phyloP scores from a whole-genome alignment of 345 rosid genomes.

The Rhodamnia rubescens region DNA sequence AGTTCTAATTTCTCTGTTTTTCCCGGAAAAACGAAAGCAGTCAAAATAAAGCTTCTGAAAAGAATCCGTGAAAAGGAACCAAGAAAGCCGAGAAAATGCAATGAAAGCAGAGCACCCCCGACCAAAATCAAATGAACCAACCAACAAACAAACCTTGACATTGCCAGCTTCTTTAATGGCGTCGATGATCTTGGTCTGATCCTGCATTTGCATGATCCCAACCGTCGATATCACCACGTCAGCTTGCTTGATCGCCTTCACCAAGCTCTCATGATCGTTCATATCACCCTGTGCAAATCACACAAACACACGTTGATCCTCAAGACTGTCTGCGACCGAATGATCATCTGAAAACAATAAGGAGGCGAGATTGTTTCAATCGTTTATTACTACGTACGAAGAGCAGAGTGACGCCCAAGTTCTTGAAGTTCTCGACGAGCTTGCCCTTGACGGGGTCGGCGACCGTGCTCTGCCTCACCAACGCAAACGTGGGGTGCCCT shows the following conservation, averaged over 20 bases:
- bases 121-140: neutral
- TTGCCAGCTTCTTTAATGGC: conserved; percentile 88
- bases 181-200: conserved; percentile 66
- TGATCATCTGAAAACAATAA: neutral
- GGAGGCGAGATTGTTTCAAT: neutral
- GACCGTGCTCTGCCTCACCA: conserved; percentile 41
- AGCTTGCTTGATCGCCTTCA: conserved; percentile 57
- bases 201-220: conserved; percentile 33
- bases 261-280: conserved; percentile 54
- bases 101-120: neutral
- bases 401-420: conserved; percentile 42
- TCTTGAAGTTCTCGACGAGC: conserved; percentile 36
- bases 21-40: neutral
- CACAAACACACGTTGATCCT: conserved; percentile 7
- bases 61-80: neutral
- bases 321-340: neutral
- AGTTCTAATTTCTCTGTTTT: neutral
- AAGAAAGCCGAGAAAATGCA: neutral
- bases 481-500: conserved; percentile 49
- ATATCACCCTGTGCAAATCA: conserved; percentile 38
- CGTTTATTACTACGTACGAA: conserved; percentile 23
- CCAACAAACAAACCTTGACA: conserved; percentile 39
- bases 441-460: conserved; percentile 50
- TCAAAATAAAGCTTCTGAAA: neutral
- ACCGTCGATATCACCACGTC: conserved; percentile 78